phyloP scores from a whole-genome alignment of 768 basidiomycete species.

The Russula sp. region DNA sequence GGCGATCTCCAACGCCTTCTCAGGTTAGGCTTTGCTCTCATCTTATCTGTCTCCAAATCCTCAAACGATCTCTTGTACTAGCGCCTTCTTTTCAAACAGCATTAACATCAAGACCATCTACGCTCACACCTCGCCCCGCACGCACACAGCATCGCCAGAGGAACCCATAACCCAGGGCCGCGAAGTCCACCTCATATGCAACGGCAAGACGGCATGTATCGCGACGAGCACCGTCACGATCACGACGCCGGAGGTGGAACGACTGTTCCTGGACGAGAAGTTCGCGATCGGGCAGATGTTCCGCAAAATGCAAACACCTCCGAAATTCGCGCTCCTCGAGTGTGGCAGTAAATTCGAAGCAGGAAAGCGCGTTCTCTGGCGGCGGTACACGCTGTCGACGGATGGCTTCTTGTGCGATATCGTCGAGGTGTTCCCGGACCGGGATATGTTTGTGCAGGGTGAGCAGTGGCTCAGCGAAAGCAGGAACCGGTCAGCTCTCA shows the following conservation, averaged over 20 bases:
- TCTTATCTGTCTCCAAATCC: background rate
- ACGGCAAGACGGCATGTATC: slow-evolving; percentile 51
- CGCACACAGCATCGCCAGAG: slow-evolving; percentile 42
- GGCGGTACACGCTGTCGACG: slow-evolving; percentile 56
- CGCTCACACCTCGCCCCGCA: slow-evolving; percentile 44
- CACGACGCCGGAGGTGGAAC: slow-evolving; percentile 53
- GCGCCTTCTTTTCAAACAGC: slow-evolving; percentile 62
- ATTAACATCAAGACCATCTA: slow-evolving; percentile 59
- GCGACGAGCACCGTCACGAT: slow-evolving; percentile 67
- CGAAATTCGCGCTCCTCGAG: slow-evolving; percentile 55
- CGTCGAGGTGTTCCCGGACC: slow-evolving; percentile 62
- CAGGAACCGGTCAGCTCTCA: background rate
- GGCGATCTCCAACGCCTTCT: slow-evolving; percentile 68
- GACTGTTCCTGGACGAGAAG: slow-evolving; percentile 64
- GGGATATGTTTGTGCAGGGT: slow-evolving; percentile 61
- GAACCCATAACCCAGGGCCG: slow-evolving; percentile 59
- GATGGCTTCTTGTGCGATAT: slow-evolving; percentile 66
- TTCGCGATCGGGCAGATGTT: slow-evolving; percentile 71
- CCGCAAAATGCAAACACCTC: slow-evolving; percentile 49
- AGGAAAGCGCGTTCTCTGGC: slow-evolving; percentile 41
- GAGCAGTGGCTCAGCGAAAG: slow-evolving; percentile 52
- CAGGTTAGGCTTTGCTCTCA: slow-evolving; percentile 45
- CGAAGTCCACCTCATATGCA: slow-evolving; percentile 62
- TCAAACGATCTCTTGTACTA: slow-evolving; percentile 33
- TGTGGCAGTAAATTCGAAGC: slow-evolving; percentile 43